Percentiles rank a stretch among this genome's conserved stretches.
Conservation (phyloP, 306 rosid species). For the Gillenia trifoliata region DNA sequence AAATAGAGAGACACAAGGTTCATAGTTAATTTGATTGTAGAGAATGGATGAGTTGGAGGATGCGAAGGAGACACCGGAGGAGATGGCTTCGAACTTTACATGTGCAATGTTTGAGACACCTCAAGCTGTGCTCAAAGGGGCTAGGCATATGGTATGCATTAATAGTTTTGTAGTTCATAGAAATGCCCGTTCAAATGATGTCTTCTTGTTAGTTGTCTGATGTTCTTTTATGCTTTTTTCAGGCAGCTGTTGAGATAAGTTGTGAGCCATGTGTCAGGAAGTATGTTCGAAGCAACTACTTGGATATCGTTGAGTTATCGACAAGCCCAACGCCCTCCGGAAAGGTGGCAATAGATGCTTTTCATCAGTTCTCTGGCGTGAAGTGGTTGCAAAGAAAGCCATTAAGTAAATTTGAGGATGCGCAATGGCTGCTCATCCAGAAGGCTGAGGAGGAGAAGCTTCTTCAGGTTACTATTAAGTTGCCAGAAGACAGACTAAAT, state of each 20-base stretch:
- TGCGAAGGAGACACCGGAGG: conserved; percentile 96
- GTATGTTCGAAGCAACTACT: conserved; percentile 77
- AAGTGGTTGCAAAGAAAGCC: conserved; percentile 97
- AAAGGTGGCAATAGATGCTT: conserved; percentile 69
- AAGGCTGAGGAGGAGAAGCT: conserved; percentile 97
- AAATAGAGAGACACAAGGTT: conserved; percentile 6
- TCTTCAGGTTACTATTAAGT: conserved; percentile 83
- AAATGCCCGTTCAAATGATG: no score
- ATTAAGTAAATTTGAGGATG: conserved; percentile 73
- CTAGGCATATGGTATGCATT: conserved; percentile 85
- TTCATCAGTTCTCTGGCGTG: conserved; percentile 79
- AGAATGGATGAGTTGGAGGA: conserved; percentile 82
- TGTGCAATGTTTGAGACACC: conserved; percentile 85
- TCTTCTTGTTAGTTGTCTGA: neutral
- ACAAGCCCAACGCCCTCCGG: conserved; percentile 87
- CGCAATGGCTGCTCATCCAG: conserved; percentile 94
- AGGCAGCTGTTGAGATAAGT: conserved; percentile 98
- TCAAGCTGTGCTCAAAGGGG: conserved; percentile 89
- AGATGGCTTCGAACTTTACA: conserved; percentile 90
- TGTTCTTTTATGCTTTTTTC: conserved; percentile 26
- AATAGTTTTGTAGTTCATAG: no score
- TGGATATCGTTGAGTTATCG: conserved; percentile 80
- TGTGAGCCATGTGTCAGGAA: conserved; percentile 96
- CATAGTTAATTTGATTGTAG: conserved; percentile 29
- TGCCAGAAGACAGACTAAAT: conserved; percentile 65